Base-by-base conservation (phyloP, 2,329 filamentous ascomycete genomes). In the Sporothrix sp. region DNA sequence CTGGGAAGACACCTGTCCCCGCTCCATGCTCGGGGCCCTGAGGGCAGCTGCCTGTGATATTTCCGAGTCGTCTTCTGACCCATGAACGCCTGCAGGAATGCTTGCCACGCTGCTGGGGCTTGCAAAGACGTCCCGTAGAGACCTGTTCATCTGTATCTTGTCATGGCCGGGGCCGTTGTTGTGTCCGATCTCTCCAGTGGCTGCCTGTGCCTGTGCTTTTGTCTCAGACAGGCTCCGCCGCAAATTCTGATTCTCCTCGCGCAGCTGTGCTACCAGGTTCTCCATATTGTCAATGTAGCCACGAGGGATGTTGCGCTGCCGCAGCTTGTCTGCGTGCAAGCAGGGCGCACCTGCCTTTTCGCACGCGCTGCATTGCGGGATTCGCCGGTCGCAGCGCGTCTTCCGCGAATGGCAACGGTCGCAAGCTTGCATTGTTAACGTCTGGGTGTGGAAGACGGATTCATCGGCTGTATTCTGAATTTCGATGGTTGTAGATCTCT, bases 321-420 rank as follows among this genome's bases (percentile, higher is more conserved):
- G 46, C 40, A 53, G 47, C 14, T 53, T 53, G 35, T 53, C 51
- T 1, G 51, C 47, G 38, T 57, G 48, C 2, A 54, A 21, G 16
- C 54, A 57, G 13, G 39, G 28, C 10, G 40, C 44, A 11, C 50
- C 43, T 3, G 49, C 50, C 33, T 54, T 57, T 10, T 48, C 49
- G 28, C 56, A 57, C 3, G 52, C 37, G 16, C 52, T 48, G 44
- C 56, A 57, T 16, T 54, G 54, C 8, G 56, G 56, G 5, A 54
- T 49, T 16, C 43, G 45, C 1, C 50, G 23, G 45, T 57, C 56
- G 45, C 56, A 57, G 6, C 52, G 46, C 3, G 54, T 56, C 50
- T 57, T 57, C 11, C 56, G 54, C 5, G 39, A 11, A 32, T 56
- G 52, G 43, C 56, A 57, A 2, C 52, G 45, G n/a, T 56, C 56